phyloP scores from a whole-genome alignment of 441 rosid species.

The Bocquillonia castaneifolia region DNA sequence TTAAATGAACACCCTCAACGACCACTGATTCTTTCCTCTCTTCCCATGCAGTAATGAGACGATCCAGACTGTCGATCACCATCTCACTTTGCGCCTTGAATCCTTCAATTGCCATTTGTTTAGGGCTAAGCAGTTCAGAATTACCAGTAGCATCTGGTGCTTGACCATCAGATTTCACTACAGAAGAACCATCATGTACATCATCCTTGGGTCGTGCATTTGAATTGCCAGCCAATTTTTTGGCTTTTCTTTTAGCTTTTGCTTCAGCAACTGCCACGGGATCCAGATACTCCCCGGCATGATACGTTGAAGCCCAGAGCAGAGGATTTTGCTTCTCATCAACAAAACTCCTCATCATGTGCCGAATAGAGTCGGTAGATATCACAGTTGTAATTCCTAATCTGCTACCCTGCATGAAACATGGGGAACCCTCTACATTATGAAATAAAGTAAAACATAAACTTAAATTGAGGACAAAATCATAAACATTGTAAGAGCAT shows the following conservation, averaged over 20 bases:
- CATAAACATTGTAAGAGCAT: neutral
- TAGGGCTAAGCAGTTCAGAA: constrained; percentile 53
- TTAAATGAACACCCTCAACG: constrained; percentile 93
- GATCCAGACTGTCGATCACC: constrained; percentile 96
- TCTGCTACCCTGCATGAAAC: constrained; percentile 68
- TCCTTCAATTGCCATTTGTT: constrained; percentile 94
- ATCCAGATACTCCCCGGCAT: constrained; percentile 87
- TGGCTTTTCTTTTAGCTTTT: constrained; percentile 68
- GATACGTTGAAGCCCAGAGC: constrained; percentile 95
- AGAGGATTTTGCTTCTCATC: constrained; percentile 83
- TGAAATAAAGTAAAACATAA: neutral
- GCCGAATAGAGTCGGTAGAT: constrained; percentile 87
- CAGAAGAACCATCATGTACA: constrained; percentile 28
- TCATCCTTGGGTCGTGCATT: constrained; percentile 45
- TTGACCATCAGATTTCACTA: constrained; percentile 38
- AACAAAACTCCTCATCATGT: constrained; percentile 96
- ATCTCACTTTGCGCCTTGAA: constrained; percentile 98
- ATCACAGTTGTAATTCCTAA: constrained; percentile 90
- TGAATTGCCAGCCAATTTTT: constrained; percentile 44
- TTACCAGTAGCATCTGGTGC: constrained; percentile 33
- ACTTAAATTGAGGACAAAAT: neutral
- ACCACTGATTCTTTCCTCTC: constrained; percentile 91
- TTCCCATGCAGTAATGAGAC: constrained; percentile 93
- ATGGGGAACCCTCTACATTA: neutral
- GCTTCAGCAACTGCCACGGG: constrained; percentile 86